These are phyloP conservation scores for Cutaneotrichosporon cyanovorans DNA, from an alignment of 1,284 basidiomycete species.

Conservation along the genomic window DNA sequence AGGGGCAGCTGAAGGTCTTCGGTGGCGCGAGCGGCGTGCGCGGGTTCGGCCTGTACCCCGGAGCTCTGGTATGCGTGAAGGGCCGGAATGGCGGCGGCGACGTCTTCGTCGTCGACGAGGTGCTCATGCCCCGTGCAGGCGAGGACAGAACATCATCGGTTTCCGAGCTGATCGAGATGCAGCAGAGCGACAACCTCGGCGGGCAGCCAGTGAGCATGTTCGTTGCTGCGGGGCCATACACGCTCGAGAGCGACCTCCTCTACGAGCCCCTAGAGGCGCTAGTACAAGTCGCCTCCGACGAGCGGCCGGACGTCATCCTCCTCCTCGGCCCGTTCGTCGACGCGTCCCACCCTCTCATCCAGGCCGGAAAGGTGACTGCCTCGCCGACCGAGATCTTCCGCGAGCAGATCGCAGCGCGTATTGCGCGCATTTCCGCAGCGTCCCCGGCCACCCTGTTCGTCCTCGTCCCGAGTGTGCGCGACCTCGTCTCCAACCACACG, in stretches of 20 bases:
- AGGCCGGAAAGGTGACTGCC: conserved; percentile 60
- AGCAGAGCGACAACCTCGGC: conserved; percentile 37
- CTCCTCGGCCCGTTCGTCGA: conserved; percentile 91
- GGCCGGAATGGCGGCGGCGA: conserved; percentile 86
- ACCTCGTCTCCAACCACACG: conserved; percentile 68
- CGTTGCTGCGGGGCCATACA: conserved; percentile 74
- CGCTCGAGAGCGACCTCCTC: conserved; percentile 63
- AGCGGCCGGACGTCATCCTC: conserved; percentile 68
- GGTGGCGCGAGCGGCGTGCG: conserved; percentile 57
- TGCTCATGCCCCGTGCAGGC: conserved; percentile 54
- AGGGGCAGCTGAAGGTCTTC: conserved; percentile 56
- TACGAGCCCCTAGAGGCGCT: conserved; percentile 64
- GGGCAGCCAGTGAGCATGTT: conserved; percentile 56
- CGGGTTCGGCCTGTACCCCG: conserved; percentile 78
- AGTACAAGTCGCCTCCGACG: conserved; percentile 53
- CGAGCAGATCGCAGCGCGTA: conserved; percentile 55
- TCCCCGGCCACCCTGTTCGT: conserved; percentile 65
- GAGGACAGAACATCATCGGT: conserved; percentile 37
- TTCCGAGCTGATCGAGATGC: conserved; percentile 32
- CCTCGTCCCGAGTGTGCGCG: conserved; percentile 72
- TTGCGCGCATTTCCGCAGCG: conserved; percentile 56
- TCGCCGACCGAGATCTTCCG: conserved; percentile 65
- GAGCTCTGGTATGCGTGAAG: conserved; percentile 76
- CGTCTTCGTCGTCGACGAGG: conserved; percentile 74
- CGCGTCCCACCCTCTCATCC: conserved; percentile 62